Evolutionary conservation across 495 filamentous ascomycete genomes (phyloP).

Genomic region (Trichoderma virens): DNA sequence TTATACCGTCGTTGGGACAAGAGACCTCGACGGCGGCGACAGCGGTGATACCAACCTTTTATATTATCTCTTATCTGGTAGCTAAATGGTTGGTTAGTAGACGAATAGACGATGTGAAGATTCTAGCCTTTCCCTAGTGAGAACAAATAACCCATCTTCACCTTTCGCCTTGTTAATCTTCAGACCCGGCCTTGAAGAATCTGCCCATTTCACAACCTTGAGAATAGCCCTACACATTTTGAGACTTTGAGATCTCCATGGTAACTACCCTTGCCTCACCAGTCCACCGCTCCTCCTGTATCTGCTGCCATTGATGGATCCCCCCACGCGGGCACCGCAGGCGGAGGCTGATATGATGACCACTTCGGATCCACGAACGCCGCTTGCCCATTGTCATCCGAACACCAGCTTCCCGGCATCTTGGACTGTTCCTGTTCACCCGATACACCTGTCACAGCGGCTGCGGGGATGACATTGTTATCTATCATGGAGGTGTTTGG

Average conservation of each 20-base stretch:
- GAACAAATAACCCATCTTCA: too few relatives aligned
- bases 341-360: neutral
- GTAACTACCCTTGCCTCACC: neutral
- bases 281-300: neutral
- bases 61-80: too few relatives aligned
- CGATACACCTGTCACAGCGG: neutral
- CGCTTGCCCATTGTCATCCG: neutral
- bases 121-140: too few relatives aligned
- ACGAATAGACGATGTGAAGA: too few relatives aligned
- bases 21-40: too few relatives aligned
- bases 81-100: too few relatives aligned
- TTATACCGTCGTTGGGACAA: too few relatives aligned
- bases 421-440: neutral
- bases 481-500: neutral
- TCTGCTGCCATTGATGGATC: neutral
- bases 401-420: constrained; percentile 6
- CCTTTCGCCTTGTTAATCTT: too few relatives aligned
- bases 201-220: too few relatives aligned
- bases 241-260: neutral
- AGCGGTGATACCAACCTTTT: too few relatives aligned
- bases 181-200: too few relatives aligned
- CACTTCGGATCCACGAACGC: neutral
- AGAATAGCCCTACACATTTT: neutral
- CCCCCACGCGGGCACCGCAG: neutral
- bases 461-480: neutral